Conservation (phyloP, 805 yeast species). For the Wickerhamiella allomyrinae region DNA sequence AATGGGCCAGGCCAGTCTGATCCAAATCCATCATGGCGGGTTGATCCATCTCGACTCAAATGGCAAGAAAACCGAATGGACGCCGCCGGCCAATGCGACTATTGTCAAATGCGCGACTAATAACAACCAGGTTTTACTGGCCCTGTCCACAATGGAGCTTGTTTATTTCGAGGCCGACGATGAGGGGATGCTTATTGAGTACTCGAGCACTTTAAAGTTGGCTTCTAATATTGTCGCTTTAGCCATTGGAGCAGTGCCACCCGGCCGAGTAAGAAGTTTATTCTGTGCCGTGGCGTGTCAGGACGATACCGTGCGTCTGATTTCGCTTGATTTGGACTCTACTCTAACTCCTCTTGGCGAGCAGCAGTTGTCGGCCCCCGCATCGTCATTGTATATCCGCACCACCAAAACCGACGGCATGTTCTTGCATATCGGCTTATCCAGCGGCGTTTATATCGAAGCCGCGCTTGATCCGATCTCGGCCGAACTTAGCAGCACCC, state of each 20-base stretch:
- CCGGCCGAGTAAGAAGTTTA: constrained; percentile 35
- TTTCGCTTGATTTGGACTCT: constrained; percentile 45
- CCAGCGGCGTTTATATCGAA: constrained; percentile 66
- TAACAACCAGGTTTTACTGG: constrained; percentile 52
- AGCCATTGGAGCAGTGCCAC: constrained; percentile 35
- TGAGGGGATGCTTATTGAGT: constrained; percentile 55
- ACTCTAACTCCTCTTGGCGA: constrained; percentile 48
- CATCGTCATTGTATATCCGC: constrained; percentile 27
- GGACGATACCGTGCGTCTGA: constrained; percentile 53
- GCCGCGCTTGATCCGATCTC: constrained; percentile 41
- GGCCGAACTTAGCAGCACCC: constrained; percentile 51
- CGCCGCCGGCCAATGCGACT: constrained; percentile 62
- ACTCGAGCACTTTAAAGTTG: constrained; percentile 43
- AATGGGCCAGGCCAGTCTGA: constrained; percentile 45
- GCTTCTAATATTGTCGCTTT: constrained; percentile 18
- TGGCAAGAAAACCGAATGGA: constrained; percentile 49
- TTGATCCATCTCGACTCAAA: constrained; percentile 39
- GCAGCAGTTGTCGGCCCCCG: constrained; percentile 49
- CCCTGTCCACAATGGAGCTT: constrained; percentile 56
- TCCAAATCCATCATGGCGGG: constrained; percentile 63
- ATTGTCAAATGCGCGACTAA: constrained; percentile 50
- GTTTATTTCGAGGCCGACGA: constrained; percentile 71
- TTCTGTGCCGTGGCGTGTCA: constrained; percentile 58
- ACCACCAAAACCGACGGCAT: constrained; percentile 12
- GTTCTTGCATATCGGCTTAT: constrained; percentile 62